Evolutionary conservation across 2,329 filamentous ascomycete genomes (phyloP).

Genomic region (Ceratocystiopsis sp.): DNA sequence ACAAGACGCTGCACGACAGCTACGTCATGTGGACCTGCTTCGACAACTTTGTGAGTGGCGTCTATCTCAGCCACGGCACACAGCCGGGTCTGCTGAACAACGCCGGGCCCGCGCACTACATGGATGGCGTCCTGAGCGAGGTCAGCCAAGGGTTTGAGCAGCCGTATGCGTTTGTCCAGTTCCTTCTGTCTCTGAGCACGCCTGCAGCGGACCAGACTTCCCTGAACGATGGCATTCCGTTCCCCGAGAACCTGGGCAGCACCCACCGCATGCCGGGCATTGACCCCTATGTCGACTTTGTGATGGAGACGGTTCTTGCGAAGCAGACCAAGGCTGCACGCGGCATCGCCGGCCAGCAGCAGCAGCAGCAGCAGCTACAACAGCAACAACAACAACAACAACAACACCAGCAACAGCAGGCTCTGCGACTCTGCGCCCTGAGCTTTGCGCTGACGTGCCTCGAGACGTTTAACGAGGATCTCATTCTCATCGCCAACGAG

Average conservation of each 20-base stretch:
- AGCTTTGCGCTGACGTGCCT: constrained; percentile 69
- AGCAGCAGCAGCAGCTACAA: not conserved
- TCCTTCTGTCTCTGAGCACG: constrained; percentile 55
- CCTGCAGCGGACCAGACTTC: constrained; percentile 44
- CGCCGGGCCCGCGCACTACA: constrained; percentile 19
- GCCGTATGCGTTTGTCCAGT: constrained; percentile 63
- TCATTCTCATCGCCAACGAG: constrained; percentile 70
- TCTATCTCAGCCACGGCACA: constrained; percentile 21
- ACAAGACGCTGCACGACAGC: constrained; percentile 51
- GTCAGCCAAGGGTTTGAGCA: constrained; percentile 71
- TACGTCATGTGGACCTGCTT: constrained; percentile 64
- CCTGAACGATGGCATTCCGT: constrained; percentile 62
- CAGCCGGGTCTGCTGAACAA: constrained; percentile 16
- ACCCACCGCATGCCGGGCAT: constrained; percentile 65
- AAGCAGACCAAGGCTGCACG: constrained; percentile 29
- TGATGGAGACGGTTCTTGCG: constrained; percentile 61
- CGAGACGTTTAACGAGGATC: constrained; percentile 80
- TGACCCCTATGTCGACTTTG: constrained; percentile 84
- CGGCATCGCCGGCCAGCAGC: not conserved
- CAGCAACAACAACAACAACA: not conserved
- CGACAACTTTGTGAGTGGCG: constrained; percentile 62
- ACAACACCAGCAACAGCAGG: constrained; percentile 43
- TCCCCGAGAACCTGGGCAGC: constrained; percentile 70
- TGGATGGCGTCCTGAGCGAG: constrained; percentile 53
- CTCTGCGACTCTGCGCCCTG: constrained; percentile 65